phyloP scores from a whole-genome alignment of 306 rosid species.

The Inga laurina region DNA sequence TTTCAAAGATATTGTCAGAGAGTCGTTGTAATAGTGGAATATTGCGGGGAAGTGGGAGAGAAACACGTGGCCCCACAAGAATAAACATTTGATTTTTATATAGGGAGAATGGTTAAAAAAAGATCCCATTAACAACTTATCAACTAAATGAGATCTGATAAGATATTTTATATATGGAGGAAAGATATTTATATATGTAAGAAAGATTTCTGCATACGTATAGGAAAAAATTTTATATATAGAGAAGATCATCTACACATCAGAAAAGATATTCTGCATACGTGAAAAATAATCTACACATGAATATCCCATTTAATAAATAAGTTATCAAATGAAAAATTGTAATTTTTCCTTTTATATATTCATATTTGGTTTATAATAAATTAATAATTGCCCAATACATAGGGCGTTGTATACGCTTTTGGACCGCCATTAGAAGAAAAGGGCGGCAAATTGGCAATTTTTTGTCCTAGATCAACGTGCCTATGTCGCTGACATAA shows the following conservation, averaged over 20 bases:
- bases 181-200: too few relatives aligned
- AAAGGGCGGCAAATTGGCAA: neutral
- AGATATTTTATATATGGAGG: too few relatives aligned
- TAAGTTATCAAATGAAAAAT: too few relatives aligned
- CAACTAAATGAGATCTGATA: too few relatives aligned
- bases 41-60: neutral
- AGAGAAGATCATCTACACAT: too few relatives aligned
- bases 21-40: constrained; percentile 28
- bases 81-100: constrained; percentile 31
- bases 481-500: neutral
- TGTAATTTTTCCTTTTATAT: constrained; percentile 2
- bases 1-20: constrained; percentile 26
- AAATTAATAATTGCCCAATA: constrained; percentile 1
- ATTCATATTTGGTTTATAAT: constrained; percentile 2
- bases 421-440: constrained; percentile 23
- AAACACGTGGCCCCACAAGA: constrained; percentile 30
- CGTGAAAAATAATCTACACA: too few relatives aligned
- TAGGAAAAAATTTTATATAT: too few relatives aligned
- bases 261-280: too few relatives aligned
- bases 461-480: neutral
- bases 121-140: too few relatives aligned
- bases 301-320: too few relatives aligned
- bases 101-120: neutral
- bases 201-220: too few relatives aligned
- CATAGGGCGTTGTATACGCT: constrained; percentile 19